A percentile compares a stretch with the other conserved stretches of the same genome.
These are phyloP conservation scores for Lachnellula willkommii DNA, from an alignment of 2,329 filamentous ascomycete species.

Conservation along the genomic window DNA sequence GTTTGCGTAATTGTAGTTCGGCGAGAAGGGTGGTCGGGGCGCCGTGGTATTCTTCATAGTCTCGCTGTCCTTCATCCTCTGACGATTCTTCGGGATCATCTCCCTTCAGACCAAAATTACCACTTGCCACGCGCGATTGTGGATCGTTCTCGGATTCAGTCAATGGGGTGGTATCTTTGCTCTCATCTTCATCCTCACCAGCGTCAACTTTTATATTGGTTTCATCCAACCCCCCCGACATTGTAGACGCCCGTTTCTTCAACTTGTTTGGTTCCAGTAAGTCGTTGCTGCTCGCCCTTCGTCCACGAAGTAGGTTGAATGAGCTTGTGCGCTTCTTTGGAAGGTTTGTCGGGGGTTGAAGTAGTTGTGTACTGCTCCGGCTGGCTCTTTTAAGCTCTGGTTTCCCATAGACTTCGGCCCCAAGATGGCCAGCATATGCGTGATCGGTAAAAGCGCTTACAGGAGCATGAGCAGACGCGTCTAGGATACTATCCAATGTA, in stretches of 20 bases:
- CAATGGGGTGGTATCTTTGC: slow-evolving; percentile 19
- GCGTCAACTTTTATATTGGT: slow-evolving; percentile 17
- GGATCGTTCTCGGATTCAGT: slow-evolving; percentile 16
- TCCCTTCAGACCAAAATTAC: slow-evolving; percentile 10
- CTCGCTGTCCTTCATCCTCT: slow-evolving; percentile 39
- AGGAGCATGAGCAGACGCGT: slow-evolving; percentile 81
- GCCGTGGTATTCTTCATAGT: slow-evolving; percentile 53
- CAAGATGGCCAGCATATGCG: slow-evolving; percentile 70
- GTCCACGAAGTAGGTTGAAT: slow-evolving; percentile 40
- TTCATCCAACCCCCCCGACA: slow-evolving; percentile 20
- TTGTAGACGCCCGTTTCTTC: slow-evolving; percentile 18
- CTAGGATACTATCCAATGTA: slow-evolving; percentile 85
- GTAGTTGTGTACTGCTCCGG: slow-evolving; percentile 40
- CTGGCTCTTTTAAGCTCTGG: slow-evolving; percentile 44
- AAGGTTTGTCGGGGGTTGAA: slow-evolving; percentile 18
- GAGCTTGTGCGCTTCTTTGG: slow-evolving; percentile 44
- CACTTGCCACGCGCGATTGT: slow-evolving; percentile 8
- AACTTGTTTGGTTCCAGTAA: slow-evolving; percentile 16
- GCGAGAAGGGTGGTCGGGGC: slow-evolving; percentile 86
- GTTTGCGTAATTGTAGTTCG: slow-evolving; percentile 85
- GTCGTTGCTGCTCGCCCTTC: slow-evolving; percentile 22
- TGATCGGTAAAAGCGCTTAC: slow-evolving; percentile 91
- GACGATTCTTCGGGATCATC: slow-evolving; percentile 29
- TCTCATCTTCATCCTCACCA: slow-evolving; percentile 20
- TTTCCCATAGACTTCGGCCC: slow-evolving; percentile 67